phyloP scores from a whole-genome alignment of 805 yeast species.

The Candida wancherniae region DNA sequence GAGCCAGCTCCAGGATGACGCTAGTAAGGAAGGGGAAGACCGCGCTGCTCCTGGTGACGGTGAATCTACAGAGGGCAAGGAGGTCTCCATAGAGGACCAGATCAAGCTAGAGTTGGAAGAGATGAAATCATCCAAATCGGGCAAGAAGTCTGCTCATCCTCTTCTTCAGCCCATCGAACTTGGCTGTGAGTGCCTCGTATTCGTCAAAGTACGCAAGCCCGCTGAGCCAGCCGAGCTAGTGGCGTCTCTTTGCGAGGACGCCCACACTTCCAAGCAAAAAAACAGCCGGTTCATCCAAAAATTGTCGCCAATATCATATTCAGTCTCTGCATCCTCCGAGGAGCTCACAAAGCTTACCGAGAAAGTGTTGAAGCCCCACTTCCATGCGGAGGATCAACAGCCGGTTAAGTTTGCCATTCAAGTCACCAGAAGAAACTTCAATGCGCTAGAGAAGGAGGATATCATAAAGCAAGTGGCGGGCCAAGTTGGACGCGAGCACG shows the following conservation, averaged over 20 bases:
- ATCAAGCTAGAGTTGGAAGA: conserved; percentile 67
- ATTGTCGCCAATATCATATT: conserved; percentile 71
- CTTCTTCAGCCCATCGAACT: conserved; percentile 56
- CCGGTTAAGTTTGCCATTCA: conserved; percentile 71
- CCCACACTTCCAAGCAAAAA: conserved; percentile 46
- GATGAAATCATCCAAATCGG: conserved; percentile 42
- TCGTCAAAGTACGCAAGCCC: conserved; percentile 76
- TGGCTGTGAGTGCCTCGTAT: conserved; percentile 79
- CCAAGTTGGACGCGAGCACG: conserved; percentile 61
- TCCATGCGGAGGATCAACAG: conserved; percentile 45
- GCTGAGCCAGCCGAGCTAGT: conserved; percentile 75
- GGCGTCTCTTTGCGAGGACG: conserved; percentile 56
- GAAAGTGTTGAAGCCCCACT: conserved; percentile 61
- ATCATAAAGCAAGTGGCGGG: conserved; percentile 70
- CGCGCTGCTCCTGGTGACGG: no score
- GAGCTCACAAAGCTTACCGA: conserved; percentile 60
- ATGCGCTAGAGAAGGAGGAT: conserved; percentile 63
- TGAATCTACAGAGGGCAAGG: conserved; percentile 19
- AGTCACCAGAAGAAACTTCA: conserved; percentile 74
- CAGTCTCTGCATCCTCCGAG: conserved; percentile 67
- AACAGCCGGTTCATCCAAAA: conserved; percentile 72
- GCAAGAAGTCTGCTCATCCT: conserved; percentile 30
- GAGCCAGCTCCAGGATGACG: conserved; percentile 18
- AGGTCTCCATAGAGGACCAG: conserved; percentile 68
- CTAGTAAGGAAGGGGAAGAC: conserved; percentile 18